Evolutionary conservation across 1,139 yeast genomes (phyloP).

Genomic region (Taphrina deformans): DNA sequence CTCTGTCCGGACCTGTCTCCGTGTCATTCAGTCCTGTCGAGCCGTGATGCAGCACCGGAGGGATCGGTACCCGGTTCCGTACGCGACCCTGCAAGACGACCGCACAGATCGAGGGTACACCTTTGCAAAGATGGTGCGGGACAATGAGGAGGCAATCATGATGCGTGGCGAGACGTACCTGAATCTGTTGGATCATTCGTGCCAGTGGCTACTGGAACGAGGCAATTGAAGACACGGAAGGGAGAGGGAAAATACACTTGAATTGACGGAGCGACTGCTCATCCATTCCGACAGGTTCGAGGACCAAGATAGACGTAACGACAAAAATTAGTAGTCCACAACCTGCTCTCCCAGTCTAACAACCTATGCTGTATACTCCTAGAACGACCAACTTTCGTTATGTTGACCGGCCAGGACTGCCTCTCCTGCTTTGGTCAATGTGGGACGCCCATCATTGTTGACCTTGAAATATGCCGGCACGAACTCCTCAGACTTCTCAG

Average conservation of each 20-base stretch:
- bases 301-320: background rate
- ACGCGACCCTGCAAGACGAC: background rate
- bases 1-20: background rate
- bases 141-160: background rate
- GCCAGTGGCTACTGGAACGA: constrained; percentile 2
- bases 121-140: constrained; percentile 1
- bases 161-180: background rate
- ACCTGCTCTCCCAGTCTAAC: background rate
- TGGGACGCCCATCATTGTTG: constrained; percentile 32
- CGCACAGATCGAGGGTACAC: background rate
- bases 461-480: constrained; percentile 29
- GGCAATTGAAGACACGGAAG: background rate
- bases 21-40: background rate
- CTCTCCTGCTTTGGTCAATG: constrained; percentile 28
- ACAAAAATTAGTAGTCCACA: background rate
- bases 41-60: background rate
- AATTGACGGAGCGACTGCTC: no score
- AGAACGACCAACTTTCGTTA: constrained; percentile 4
- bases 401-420: constrained; percentile 20
- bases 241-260: no score
- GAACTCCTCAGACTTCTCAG: constrained; percentile 46
- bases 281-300: no score
- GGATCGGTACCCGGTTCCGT: background rate
- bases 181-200: background rate
- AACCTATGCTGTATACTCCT: background rate